phyloP scores from a whole-genome alignment of 129 eudicot genomes.

The Pseudognaphalium luteoalbum region DNA sequence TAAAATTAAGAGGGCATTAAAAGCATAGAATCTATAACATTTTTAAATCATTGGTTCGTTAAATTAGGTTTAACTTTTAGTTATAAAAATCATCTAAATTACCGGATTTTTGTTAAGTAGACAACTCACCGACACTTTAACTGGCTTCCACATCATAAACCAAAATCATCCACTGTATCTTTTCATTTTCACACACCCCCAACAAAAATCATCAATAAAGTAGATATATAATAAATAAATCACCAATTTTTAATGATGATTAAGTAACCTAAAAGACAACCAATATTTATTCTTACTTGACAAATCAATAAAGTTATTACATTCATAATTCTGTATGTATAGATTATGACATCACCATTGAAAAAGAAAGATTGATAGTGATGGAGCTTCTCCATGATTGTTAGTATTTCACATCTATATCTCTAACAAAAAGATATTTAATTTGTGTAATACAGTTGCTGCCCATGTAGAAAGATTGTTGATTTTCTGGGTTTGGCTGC shows the following conservation, averaged over 20 bases:
- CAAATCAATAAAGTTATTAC: conserved; percentile 21
- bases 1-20: neutral
- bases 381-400: conserved; percentile 23
- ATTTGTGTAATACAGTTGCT: conserved; percentile 21
- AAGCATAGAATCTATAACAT: neutral
- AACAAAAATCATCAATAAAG: neutral
- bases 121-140: conserved; percentile 30
- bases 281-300: conserved; percentile 20
- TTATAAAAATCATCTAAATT: neutral
- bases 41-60: neutral
- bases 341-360: conserved; percentile 22
- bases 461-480: conserved; percentile 35
- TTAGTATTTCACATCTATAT: conserved; percentile 29
- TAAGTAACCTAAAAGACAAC: conserved; percentile 29
- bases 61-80: conserved; percentile 12
- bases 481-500: conserved; percentile 17
- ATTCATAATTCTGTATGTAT: conserved; percentile 17
- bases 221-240: neutral
- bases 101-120: neutral
- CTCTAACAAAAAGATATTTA: neutral
- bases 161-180: conserved; percentile 19
- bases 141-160: conserved; percentile 17
- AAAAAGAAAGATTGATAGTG: conserved; percentile 17
- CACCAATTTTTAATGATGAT: conserved; percentile 9
- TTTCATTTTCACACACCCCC: conserved; percentile 8